A percentile compares a stretch with the other conserved stretches of the same genome.
These are phyloP conservation scores for Tarenaya hassleriana DNA, from an alignment of 345 rosid species.

Conservation along the genomic window DNA sequence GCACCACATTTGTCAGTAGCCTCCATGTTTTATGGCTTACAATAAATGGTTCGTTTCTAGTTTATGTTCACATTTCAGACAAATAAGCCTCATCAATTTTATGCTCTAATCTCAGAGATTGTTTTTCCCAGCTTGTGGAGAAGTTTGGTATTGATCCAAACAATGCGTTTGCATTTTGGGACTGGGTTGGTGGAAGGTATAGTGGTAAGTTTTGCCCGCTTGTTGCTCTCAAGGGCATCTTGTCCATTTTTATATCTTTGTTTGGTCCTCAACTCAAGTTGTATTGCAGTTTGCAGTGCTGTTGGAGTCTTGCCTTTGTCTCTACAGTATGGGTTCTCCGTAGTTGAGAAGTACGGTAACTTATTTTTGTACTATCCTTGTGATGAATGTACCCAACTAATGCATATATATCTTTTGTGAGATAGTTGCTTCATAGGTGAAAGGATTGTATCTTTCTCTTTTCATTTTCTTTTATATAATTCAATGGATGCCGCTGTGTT, in stretches of 20 bases:
- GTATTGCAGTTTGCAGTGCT: slow-evolving; percentile 91
- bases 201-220: slow-evolving; percentile 53
- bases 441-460: too few species aligned
- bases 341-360: slow-evolving; percentile 80
- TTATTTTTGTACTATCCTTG: slow-evolving; percentile 20
- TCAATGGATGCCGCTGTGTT: background rate
- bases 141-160: slow-evolving; percentile 95
- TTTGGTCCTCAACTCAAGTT: slow-evolving; percentile 19
- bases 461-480: too few species aligned
- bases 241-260: slow-evolving; percentile 6
- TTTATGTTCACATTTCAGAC: slow-evolving; percentile 11
- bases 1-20: background rate
- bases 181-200: slow-evolving; percentile 97
- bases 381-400: slow-evolving; percentile 6
- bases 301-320: slow-evolving; percentile 93
- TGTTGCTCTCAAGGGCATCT: slow-evolving; percentile 14
- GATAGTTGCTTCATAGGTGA: background rate
- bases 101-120: slow-evolving; percentile 1
- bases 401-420: background rate
- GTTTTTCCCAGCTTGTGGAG: slow-evolving; percentile 69
- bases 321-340: slow-evolving; percentile 83
- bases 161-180: slow-evolving; percentile 97
- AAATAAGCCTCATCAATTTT: background rate
- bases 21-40: background rate
- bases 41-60: background rate